Conservation (phyloP, 148 eudicot genomes). For the Rhododendron molle region DNA sequence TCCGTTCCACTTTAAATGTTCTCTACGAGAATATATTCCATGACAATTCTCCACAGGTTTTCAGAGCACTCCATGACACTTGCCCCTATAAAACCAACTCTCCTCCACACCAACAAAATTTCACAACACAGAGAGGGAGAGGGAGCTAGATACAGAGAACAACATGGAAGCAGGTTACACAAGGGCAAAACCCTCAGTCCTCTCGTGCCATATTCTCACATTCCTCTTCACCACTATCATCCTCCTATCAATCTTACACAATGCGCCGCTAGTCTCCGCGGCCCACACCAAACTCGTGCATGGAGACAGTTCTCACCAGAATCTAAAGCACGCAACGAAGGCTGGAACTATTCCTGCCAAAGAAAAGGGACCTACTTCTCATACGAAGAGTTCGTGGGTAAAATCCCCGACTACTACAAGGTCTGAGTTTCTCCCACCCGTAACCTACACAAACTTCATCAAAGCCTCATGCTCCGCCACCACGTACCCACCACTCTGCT, state of each 20-base stretch:
- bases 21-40: too few species aligned
- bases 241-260: not conserved
- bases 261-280: constrained; percentile 5
- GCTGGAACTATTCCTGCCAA: too few species aligned
- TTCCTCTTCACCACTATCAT: not conserved
- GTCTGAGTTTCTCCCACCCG: not conserved
- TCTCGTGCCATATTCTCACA: not conserved
- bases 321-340: too few species aligned
- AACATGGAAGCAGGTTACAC: not conserved
- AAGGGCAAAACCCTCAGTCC: not conserved
- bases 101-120: not conserved
- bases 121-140: too few species aligned
- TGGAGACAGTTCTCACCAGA: too few species aligned
- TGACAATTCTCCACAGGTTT: not conserved
- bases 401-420: not conserved
- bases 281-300: not conserved
- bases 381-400: too few species aligned
- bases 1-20: too few species aligned
- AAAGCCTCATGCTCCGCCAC: constrained; percentile 36
- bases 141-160: not conserved
- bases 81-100: not conserved
- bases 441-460: constrained; percentile 22
- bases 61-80: not conserved
- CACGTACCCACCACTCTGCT: constrained; percentile 47
- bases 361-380: too few species aligned